phyloP scores from a whole-genome alignment of 257 asterid genomes.

The Solanum rostratum region DNA sequence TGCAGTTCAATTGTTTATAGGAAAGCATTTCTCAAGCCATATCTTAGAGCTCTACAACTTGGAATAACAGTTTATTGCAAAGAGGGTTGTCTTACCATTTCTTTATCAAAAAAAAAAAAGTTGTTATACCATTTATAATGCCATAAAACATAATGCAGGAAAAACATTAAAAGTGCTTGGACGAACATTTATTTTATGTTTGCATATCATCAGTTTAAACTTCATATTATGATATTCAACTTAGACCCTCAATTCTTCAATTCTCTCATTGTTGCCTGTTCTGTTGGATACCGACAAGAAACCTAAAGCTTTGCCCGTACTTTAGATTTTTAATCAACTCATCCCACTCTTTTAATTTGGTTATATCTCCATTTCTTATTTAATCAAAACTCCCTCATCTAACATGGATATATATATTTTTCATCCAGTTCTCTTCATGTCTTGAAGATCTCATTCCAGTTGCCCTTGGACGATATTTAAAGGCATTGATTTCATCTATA shows the following conservation, averaged over 20 bases:
- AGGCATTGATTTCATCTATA: constrained; percentile 50
- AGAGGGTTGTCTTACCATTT: not conserved
- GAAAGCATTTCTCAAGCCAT: not conserved
- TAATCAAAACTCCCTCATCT: not conserved
- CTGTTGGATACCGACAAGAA: not conserved
- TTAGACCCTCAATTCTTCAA: not conserved
- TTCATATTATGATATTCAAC: not conserved
- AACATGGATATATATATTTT: not conserved
- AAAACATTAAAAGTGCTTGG: not conserved
- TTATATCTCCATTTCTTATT: not conserved
- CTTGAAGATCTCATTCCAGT: constrained; percentile 96
- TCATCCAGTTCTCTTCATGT: constrained; percentile 83
- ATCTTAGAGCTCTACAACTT: not conserved
- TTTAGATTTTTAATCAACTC: not conserved
- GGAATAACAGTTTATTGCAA: not conserved
- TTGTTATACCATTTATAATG: not conserved
- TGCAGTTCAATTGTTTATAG: not conserved
- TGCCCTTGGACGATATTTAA: constrained; percentile 77
- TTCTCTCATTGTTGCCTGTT: not conserved
- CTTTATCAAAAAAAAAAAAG: not conserved
- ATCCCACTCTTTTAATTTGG: not conserved
- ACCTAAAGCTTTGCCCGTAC: not conserved
- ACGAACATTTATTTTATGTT: not conserved
- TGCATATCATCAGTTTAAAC: not conserved
- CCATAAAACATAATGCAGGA: not conserved